Evolutionary conservation across 2,329 filamentous ascomycete genomes (phyloP), one percentile per base, ranked within the genome.

Genomic region (Paecilomyces formosus): DNA sequence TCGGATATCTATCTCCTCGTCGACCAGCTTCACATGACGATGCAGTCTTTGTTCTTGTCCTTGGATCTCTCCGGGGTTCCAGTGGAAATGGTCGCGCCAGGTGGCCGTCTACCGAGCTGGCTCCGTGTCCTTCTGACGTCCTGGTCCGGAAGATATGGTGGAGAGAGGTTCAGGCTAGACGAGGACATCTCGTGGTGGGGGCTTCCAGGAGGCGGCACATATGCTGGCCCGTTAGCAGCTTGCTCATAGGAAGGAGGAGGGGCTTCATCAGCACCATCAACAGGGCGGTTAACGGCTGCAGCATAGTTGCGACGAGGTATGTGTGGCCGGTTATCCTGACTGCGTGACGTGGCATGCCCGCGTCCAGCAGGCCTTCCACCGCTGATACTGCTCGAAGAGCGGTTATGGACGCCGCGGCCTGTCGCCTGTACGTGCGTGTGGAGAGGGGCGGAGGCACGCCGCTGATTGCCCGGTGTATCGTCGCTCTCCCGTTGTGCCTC

Each of bases 401-500:
- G 63, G 15, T 57, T 57, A 53, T 60, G 61, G 52, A 58, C 15
- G 30, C 58, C 53, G 22, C 24, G 50, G 35, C 35, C 18, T 56
- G 55, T 45, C 31, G 55, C 61, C 30, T 59, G 58, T 35, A 57
- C 61, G 1, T 66, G 59, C 50, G 66, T n/a, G n/a, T n/a, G 55
- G 11, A 62, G 51, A 22, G 67, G 64, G 21, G 62, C 60, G n/a
- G 65, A 66, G 39, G 65, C 56, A 51, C 60, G 63, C 59, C 56
- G 62, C 57, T 49, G 58, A 24, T 39, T n/a, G 70, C 74, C 57
- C 73, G 77, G n/a, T 84, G 82, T 62, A 53, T 61, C 53, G 15
- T 57, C 58, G 30, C 62, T 63, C 62, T 92, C 85, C 13, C 86
- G 83, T 66, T 91, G 87, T 63, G 97, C 91, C 72, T 97, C 93